Conservation (phyloP, 352 stramenopile species). For the Phytophthora syringae region DNA sequence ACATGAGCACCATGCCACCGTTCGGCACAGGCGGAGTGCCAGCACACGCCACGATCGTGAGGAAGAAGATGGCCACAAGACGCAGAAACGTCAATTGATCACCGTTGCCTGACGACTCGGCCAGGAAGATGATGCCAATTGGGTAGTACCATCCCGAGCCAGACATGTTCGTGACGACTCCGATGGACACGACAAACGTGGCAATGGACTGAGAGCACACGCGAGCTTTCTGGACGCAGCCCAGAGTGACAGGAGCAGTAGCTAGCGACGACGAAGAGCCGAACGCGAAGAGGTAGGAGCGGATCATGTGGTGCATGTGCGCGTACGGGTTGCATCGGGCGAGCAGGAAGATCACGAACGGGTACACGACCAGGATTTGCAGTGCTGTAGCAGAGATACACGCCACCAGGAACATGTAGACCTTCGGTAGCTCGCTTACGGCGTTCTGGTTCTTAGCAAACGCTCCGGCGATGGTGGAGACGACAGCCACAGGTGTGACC, state of each 20-base stretch:
- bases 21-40: conserved; percentile 64
- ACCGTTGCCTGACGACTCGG: conserved; percentile 63
- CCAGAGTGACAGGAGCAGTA: conserved; percentile 68
- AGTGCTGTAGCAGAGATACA: conserved; percentile 41
- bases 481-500: conserved; percentile 65
- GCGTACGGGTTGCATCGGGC: conserved; percentile 73
- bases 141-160: conserved; percentile 66
- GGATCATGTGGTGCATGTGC: conserved; percentile 71
- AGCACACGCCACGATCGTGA: conserved; percentile 60
- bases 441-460: conserved; percentile 62
- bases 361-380: conserved; percentile 66
- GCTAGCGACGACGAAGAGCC: conserved; percentile 69
- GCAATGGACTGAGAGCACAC: conserved; percentile 74
- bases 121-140: conserved; percentile 66
- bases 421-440: conserved; percentile 42
- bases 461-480: conserved; percentile 68
- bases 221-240: conserved; percentile 63
- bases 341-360: conserved; percentile 67
- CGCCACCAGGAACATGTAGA: conserved; percentile 64
- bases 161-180: conserved; percentile 67
- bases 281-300: conserved; percentile 75
- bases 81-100: conserved; percentile 54
- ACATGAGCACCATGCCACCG: conserved; percentile 57
- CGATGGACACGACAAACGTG: conserved; percentile 81
- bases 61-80: conserved; percentile 57